phyloP scores from a whole-genome alignment of 1,284 basidiomycete species.

The Leucoagaricus sp. region DNA sequence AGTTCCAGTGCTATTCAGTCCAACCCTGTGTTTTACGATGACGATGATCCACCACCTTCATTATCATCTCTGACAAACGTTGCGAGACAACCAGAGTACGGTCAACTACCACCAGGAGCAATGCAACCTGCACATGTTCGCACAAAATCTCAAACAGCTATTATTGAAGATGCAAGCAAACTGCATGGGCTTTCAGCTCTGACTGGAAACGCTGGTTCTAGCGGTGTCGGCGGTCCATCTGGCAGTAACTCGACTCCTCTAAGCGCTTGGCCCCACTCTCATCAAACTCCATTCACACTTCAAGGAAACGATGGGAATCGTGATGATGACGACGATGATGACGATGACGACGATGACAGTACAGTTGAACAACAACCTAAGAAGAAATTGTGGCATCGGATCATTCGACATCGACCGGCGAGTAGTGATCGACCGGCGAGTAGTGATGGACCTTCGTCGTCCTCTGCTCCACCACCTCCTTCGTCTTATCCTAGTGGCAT shows the following conservation, averaged over 20 bases:
- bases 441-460: constrained; percentile 48
- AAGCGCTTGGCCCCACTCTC: constrained; percentile 4
- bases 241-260: background rate
- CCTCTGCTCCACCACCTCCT: constrained; percentile 21
- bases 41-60: constrained; percentile 51
- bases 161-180: constrained; percentile 60
- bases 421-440: constrained; percentile 66
- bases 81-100: constrained; percentile 34
- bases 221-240: constrained; percentile 5
- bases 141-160: constrained; percentile 79
- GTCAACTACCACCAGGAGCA: constrained; percentile 58
- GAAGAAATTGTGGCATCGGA: constrained; percentile 69
- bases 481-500: constrained; percentile 26
- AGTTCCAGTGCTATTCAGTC: constrained; percentile 14
- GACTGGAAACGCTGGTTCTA: background rate
- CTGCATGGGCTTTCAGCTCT: constrained; percentile 22
- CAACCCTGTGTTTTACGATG: constrained; percentile 30
- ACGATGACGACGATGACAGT: constrained; percentile 38
- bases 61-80: constrained; percentile 49
- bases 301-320: constrained; percentile 15
- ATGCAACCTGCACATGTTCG: constrained; percentile 69
- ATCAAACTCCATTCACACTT: constrained; percentile 10
- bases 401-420: constrained; percentile 57
- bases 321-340: constrained; percentile 29
- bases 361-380: constrained; percentile 34